Percentiles rank a stretch among this genome's conserved stretches.
Conservation (phyloP, 202 grass and related monocot species). For the Zoysia matrella region DNA sequence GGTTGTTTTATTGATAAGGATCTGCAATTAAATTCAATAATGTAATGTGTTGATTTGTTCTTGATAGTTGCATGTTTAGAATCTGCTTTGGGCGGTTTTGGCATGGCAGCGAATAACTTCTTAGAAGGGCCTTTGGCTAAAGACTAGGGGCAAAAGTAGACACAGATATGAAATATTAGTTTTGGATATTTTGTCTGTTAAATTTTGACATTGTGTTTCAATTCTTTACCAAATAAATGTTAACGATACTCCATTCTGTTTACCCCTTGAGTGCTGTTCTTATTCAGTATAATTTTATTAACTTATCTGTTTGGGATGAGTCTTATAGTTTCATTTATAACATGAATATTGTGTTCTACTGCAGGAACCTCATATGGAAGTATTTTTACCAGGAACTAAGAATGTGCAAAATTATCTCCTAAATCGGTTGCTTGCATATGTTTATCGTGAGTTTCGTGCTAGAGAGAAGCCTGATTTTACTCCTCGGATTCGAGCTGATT, state of each 20-base stretch:
- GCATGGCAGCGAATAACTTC: neutral
- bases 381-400: constrained; percentile 77
- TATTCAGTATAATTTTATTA: neutral
- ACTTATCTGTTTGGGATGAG: constrained; percentile 2
- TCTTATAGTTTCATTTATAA: constrained; percentile 29
- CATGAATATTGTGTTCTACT: constrained; percentile 37
- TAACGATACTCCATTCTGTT: constrained; percentile 11
- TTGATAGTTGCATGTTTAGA: constrained; percentile 17
- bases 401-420: constrained; percentile 80
- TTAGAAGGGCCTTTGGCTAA: neutral
- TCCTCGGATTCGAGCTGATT: constrained; percentile 75
- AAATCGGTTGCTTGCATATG: constrained; percentile 80
- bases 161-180: neutral
- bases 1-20: constrained; percentile 21
- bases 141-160: neutral
- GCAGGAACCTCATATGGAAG: constrained; percentile 99
- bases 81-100: neutral
- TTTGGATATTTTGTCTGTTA: constrained; percentile 1
- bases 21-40: constrained; percentile 16
- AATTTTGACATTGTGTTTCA: constrained; percentile 1
- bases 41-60: neutral
- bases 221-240: constrained; percentile 12
- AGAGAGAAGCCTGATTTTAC: constrained; percentile 75
- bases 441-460: constrained; percentile 91
- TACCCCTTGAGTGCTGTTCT: neutral